Base-by-base conservation (phyloP, 768 basidiomycete species). In the Termitomyces heimii region DNA sequence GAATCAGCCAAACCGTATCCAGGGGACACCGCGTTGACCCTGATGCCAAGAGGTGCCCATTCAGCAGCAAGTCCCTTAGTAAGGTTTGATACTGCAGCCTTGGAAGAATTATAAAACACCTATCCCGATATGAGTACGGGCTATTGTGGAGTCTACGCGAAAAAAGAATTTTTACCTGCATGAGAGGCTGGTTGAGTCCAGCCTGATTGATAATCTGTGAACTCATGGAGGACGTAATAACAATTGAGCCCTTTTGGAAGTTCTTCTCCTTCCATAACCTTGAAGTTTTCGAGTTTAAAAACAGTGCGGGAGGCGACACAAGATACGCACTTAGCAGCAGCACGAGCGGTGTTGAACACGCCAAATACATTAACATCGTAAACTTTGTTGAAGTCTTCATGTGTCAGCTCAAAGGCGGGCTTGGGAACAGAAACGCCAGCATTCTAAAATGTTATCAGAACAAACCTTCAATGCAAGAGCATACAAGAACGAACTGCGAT, bases 221-320 rank as follows among this genome's bases (percentile, higher is more conserved):
- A 59, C 81, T 82, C 84, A 87, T 88, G 5, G 82, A 84, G 1
- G 82, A 79, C 0, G 78, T 84, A 56, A 87, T 79, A 39, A 87
- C 82, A 57, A 86, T 86, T 0, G 84, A 83, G 0, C 81, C 80
- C 18, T 63, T 62, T 35, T 69, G 64, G 6, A 62, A 53, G 1
- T 75, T 65, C 20, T 64, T 55, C 0, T 75, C 69, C 0, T 65
- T 67, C 81, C 82, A 83, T 1, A 82, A 49, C 50, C 83, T 84
- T 24, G 10, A 42, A 18, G 1, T 53, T 39, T 16, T 31, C 18
- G 0, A n/a, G 3, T 44, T 12, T 14, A 13, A 6, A 16, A 13
- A 13, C n/a, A 5, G 8, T 5, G 5, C 12, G 1, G 26, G 29
- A 32, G 22, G 0, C n/a, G 0, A 28, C 7, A 28, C 9, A 5